phyloP scores from a whole-genome alignment of 2,329 filamentous ascomycete genomes.

The Helicocarpus griseus region DNA sequence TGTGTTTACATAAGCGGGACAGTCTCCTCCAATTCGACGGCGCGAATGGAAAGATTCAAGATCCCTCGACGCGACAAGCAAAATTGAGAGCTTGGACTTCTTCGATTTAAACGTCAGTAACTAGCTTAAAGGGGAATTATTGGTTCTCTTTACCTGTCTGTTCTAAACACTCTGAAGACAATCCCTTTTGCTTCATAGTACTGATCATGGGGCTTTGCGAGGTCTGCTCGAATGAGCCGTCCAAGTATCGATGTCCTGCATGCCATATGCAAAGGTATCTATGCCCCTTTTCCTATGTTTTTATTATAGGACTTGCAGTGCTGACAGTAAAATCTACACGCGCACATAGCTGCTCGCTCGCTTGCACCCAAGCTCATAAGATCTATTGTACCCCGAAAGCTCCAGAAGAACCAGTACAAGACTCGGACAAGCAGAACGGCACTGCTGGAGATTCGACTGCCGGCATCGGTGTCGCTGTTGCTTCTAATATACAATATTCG shows the following conservation, averaged over 20 bases:
- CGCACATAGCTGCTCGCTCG: slow-evolving; percentile 35
- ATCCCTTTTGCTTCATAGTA: background rate
- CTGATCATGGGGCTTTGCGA: slow-evolving; percentile 14
- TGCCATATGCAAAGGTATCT: slow-evolving; percentile 21
- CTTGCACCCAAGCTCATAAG: slow-evolving; percentile 37
- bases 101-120: background rate
- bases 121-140: background rate
- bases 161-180: background rate
- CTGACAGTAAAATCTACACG: background rate
- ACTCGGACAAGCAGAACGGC: slow-evolving; percentile 6
- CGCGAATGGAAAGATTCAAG: background rate
- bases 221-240: slow-evolving; percentile 19
- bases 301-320: slow-evolving; percentile 1
- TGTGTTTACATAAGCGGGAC: background rate
- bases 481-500: background rate
- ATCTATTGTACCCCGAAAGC: slow-evolving; percentile 27
- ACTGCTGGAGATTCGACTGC: background rate
- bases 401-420: slow-evolving; percentile 5
- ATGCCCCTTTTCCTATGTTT: slow-evolving; percentile 2
- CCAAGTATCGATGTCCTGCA: slow-evolving; percentile 24
- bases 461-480: background rate
- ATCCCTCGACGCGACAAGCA: background rate
- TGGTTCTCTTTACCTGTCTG: background rate
- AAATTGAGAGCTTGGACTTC: background rate
- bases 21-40: background rate